phyloP scores from a whole-genome alignment of 1,284 basidiomycete genomes.

The Leccinum subrobustum region DNA sequence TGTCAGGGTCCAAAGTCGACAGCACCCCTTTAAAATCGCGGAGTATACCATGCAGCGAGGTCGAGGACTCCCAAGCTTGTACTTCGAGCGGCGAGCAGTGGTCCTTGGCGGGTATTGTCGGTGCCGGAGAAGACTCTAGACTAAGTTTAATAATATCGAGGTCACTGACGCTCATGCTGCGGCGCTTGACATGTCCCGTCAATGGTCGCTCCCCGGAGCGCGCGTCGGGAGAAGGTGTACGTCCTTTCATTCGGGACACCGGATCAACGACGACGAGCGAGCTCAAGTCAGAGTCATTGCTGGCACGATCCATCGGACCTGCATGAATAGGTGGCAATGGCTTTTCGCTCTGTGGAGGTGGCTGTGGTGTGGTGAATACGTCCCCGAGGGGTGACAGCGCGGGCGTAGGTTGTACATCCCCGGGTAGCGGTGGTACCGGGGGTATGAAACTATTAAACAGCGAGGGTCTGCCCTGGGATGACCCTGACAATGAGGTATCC shows the following conservation, averaged over 20 bases:
- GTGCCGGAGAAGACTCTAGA: slow-evolving; percentile 35
- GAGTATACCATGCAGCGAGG: slow-evolving; percentile 56
- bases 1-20: slow-evolving; percentile 58
- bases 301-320: slow-evolving; percentile 36
- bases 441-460: slow-evolving; percentile 55
- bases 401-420: slow-evolving; percentile 39
- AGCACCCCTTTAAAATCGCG: slow-evolving; percentile 70
- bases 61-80: slow-evolving; percentile 46
- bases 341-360: slow-evolving; percentile 41
- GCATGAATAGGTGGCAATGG: slow-evolving; percentile 60
- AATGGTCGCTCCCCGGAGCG: slow-evolving; percentile 28
- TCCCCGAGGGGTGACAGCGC: slow-evolving; percentile 49
- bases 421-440: slow-evolving; percentile 70
- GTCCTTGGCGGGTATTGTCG: slow-evolving; percentile 37
- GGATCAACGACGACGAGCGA: slow-evolving; percentile 57
- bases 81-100: slow-evolving; percentile 26
- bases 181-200: slow-evolving; percentile 47
- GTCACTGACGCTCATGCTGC: slow-evolving; percentile 76
- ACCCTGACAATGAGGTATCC: slow-evolving; percentile 27
- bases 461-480: slow-evolving; percentile 28
- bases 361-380: slow-evolving; percentile 44
- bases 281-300: slow-evolving; percentile 46
- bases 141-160: slow-evolving; percentile 55
- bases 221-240: slow-evolving; percentile 25
- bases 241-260: slow-evolving; percentile 35